These are phyloP conservation scores for Aphanomyces euteiches DNA, from an alignment of 352 stramenopile genomes.

Conservation along the genomic window DNA sequence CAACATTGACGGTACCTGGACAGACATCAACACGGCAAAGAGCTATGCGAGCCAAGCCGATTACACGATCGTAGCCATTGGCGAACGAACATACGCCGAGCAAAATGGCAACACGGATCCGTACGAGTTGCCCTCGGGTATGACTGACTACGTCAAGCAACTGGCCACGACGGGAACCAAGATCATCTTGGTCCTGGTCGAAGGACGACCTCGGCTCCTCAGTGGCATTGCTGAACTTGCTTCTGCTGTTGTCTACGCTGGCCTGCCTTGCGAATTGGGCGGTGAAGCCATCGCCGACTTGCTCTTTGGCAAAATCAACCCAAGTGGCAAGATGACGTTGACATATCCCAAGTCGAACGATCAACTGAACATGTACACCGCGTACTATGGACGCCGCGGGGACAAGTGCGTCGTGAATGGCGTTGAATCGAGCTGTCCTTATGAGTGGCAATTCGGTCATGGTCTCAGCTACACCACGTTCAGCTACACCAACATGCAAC, in stretches of 20 bases:
- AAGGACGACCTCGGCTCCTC: constrained; percentile 76
- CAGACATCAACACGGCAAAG: constrained; percentile 57
- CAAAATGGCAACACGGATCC: constrained; percentile 64
- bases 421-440: constrained; percentile 50
- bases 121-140: constrained; percentile 43
- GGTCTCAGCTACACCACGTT: constrained; percentile 73
- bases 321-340: constrained; percentile 74
- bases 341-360: constrained; percentile 73
- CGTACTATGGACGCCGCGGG: constrained; percentile 66
- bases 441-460: constrained; percentile 63
- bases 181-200: constrained; percentile 73
- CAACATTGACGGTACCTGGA: constrained; percentile 52
- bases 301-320: constrained; percentile 71
- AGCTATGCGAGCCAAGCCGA: constrained; percentile 41
- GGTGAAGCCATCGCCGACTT: constrained; percentile 81
- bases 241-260: constrained; percentile 70
- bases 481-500: constrained; percentile 44
- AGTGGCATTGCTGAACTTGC: constrained; percentile 49
- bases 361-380: constrained; percentile 52
- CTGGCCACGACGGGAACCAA: constrained; percentile 66
- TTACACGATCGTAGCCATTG: constrained; percentile 74
- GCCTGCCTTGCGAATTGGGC: constrained; percentile 72
- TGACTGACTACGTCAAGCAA: constrained; percentile 68
- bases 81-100: constrained; percentile 73
- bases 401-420: constrained; percentile 43